Percentiles rank a stretch among this genome's conserved stretches.
Evolutionary conservation across 495 filamentous ascomycete species (phyloP).

Genomic region (Lasiosphaeris hirsuta): DNA sequence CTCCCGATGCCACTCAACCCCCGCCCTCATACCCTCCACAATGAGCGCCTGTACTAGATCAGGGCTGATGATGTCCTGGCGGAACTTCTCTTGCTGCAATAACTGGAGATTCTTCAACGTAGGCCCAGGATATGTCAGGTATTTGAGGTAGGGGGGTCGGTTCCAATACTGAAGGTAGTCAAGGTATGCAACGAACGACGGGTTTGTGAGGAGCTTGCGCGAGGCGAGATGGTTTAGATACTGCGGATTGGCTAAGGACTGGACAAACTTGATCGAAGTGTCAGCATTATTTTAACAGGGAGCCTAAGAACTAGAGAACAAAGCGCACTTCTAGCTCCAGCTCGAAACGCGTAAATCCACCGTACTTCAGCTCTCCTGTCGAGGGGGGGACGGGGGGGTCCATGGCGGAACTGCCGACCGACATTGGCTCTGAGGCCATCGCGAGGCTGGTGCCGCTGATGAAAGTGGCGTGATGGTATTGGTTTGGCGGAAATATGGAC

Average conservation of each 20-base stretch:
- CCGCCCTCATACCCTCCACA: slow-evolving; percentile 52
- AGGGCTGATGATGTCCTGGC: slow-evolving; percentile 74
- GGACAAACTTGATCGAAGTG: slow-evolving; percentile 66
- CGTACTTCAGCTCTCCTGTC: slow-evolving; percentile 49
- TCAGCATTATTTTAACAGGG: neutral
- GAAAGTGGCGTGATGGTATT: neutral
- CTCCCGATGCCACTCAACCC: slow-evolving; percentile 44
- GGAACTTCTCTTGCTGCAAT: slow-evolving; percentile 78
- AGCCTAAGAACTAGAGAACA: neutral
- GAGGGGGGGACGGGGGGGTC: slow-evolving; percentile 27
- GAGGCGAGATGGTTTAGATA: slow-evolving; percentile 82
- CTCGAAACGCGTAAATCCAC: slow-evolving; percentile 67
- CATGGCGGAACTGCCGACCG: slow-evolving; percentile 28
- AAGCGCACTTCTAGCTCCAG: slow-evolving; percentile 65
- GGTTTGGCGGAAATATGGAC: neutral
- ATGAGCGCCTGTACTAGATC: slow-evolving; percentile 63
- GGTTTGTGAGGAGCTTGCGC: slow-evolving; percentile 57
- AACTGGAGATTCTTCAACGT: slow-evolving; percentile 80
- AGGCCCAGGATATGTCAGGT: slow-evolving; percentile 75
- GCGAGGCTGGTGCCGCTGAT: neutral
- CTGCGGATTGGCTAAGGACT: slow-evolving; percentile 77
- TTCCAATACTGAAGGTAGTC: slow-evolving; percentile 82
- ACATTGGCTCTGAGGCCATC: slow-evolving; percentile 33
- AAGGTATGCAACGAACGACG: slow-evolving; percentile 76
- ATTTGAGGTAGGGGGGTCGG: slow-evolving; percentile 77